These are phyloP conservation scores for Eleusine indica DNA, from an alignment of 176 grass and related monocot species.

Conservation along the genomic window DNA sequence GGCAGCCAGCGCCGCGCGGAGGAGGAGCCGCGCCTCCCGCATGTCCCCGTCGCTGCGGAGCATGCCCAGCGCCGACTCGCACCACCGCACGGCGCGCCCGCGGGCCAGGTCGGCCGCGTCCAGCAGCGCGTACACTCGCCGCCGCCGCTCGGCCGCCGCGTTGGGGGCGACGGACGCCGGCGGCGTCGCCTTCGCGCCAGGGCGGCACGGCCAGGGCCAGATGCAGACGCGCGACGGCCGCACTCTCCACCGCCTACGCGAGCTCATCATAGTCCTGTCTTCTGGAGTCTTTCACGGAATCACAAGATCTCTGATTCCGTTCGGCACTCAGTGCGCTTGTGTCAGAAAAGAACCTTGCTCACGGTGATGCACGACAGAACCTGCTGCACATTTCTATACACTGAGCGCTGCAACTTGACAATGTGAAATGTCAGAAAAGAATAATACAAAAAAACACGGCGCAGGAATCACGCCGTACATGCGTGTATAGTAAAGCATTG, in stretches of 20 bases:
- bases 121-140: not conserved
- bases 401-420: not conserved
- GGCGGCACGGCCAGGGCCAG: not conserved
- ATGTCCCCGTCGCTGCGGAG: not conserved
- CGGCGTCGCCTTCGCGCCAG: not conserved
- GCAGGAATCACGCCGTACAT: not conserved
- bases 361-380: not conserved
- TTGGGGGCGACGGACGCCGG: not conserved
- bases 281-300: not conserved
- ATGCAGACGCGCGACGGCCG: not conserved
- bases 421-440: not conserved
- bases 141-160: not conserved
- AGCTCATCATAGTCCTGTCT: not conserved
- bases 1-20: not conserved
- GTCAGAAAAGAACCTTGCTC: not conserved
- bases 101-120: not conserved
- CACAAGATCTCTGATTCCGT: no score
- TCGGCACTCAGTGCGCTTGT: no score
- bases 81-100: not conserved
- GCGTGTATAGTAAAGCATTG: not conserved
- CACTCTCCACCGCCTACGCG: not conserved
- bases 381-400: not conserved
- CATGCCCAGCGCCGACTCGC: not conserved
- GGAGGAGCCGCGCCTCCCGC: not conserved
- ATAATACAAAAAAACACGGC: not conserved